A percentile compares a stretch with the other conserved stretches of the same genome.
phyloP scores from a whole-genome alignment of 768 basidiomycete species.

The Suillus decipiens region DNA sequence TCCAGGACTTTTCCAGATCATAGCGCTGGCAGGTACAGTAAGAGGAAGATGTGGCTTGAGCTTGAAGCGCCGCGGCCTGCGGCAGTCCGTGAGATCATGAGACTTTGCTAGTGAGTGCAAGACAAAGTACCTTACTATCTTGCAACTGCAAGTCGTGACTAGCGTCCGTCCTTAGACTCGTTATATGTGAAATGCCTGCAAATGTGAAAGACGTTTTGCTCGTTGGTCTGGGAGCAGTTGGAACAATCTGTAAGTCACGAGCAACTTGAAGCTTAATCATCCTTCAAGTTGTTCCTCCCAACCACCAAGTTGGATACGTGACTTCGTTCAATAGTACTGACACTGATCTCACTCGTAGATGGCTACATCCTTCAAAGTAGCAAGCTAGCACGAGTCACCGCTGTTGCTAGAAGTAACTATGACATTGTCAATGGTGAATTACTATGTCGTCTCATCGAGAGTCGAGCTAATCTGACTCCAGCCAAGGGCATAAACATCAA shows the following conservation, averaged over 20 bases:
- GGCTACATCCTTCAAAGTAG: constrained; percentile 44
- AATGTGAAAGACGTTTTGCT: constrained; percentile 52
- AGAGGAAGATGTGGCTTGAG: too few species aligned
- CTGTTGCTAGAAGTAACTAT: constrained; percentile 72
- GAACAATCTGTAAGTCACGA: constrained; percentile 56
- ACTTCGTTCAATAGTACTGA: background rate
- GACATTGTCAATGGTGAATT: constrained; percentile 37
- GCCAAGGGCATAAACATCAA: constrained; percentile 56
- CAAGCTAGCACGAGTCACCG: constrained; percentile 59
- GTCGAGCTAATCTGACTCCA: constrained; percentile 22
- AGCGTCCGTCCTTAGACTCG: background rate
- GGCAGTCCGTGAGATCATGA: too few species aligned
- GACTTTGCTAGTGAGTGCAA: too few species aligned
- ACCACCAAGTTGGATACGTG: background rate
- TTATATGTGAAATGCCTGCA: background rate
- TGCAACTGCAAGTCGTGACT: background rate
- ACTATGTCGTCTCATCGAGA: background rate
- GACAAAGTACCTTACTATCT: background rate
- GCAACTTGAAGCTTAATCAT: background rate
- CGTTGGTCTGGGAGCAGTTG: constrained; percentile 69
- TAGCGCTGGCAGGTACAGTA: too few species aligned
- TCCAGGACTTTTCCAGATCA: background rate
- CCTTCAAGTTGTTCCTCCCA: background rate
- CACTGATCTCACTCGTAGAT: constrained; percentile 36
- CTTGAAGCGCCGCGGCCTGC: too few species aligned